Percentiles rank a stretch among this genome's conserved stretches.
phyloP scores from a whole-genome alignment of 2,329 filamentous ascomycete species.

The Penicillium italicum region DNA sequence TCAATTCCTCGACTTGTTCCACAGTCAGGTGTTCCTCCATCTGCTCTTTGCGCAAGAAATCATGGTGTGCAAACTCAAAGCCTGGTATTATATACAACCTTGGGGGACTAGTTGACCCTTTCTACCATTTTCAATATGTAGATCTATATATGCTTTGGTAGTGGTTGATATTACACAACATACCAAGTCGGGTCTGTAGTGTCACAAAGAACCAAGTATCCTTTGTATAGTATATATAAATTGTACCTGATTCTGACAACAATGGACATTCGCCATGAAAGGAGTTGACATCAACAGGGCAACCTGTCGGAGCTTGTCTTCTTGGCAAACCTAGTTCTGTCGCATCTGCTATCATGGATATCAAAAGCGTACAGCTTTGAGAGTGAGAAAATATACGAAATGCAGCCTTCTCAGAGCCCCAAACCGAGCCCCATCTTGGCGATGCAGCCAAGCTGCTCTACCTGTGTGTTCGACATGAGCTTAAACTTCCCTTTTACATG shows the following conservation, averaged over 20 bases:
- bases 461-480: background rate
- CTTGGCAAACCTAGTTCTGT: background rate
- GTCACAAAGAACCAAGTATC: background rate
- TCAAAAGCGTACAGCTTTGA: background rate
- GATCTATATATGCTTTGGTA: too few species aligned
- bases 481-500: background rate
- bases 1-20: conserved; percentile 38
- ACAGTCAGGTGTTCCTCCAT: conserved; percentile 53
- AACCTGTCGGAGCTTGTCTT: background rate
- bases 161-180: too few species aligned
- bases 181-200: too few species aligned
- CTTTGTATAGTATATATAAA: background rate
- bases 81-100: conserved; percentile 55
- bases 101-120: conserved; percentile 7
- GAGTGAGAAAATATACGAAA: background rate
- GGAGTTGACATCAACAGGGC: background rate
- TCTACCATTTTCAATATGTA: background rate
- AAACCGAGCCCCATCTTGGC: background rate
- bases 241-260: background rate
- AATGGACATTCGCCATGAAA: too few species aligned
- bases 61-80: conserved; percentile 65
- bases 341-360: background rate
- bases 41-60: conserved; percentile 56
- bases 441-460: background rate
- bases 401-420: background rate